phyloP scores from a whole-genome alignment of 148 eudicot genomes.

The Vaccinium corymbosum region DNA sequence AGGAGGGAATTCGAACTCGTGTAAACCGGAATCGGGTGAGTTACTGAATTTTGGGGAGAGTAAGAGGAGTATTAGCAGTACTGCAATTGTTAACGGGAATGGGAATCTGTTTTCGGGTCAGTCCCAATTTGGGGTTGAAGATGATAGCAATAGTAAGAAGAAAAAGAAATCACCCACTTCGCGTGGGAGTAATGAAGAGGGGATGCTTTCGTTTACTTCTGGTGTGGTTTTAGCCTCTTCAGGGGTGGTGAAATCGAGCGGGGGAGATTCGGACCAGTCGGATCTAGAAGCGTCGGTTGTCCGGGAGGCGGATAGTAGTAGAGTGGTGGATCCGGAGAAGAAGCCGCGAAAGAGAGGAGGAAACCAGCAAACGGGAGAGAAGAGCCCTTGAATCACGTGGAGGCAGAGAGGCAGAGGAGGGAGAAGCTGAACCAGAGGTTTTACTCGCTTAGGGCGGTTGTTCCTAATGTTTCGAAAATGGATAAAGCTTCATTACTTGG shows the following conservation, averaged over 20 bases:
- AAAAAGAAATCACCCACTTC: slow-evolving; percentile 65
- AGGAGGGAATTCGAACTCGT: slow-evolving; percentile 26
- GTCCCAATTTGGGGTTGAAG: slow-evolving; percentile 34
- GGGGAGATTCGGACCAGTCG: slow-evolving; percentile 64
- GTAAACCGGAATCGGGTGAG: slow-evolving; percentile 70
- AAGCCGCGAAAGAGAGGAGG: slow-evolving; percentile 68
- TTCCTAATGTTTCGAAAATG: slow-evolving; percentile 96
- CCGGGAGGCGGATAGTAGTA: slow-evolving; percentile 62
- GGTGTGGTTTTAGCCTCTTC: slow-evolving; percentile 59
- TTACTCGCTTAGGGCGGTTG: slow-evolving; percentile 79
- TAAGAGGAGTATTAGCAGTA: slow-evolving; percentile 22
- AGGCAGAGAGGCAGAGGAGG: slow-evolving; percentile 86
- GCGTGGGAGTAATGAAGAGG: slow-evolving; percentile 66
- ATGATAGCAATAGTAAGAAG: slow-evolving; percentile 31
- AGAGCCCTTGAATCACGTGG: slow-evolving; percentile 92
- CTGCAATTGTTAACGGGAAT: slow-evolving; percentile 1
- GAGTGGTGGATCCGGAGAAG: slow-evolving; percentile 63
- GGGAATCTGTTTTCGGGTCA: slow-evolving; percentile 28
- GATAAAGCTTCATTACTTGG: slow-evolving; percentile 93
- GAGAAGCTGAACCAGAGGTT: slow-evolving; percentile 93
- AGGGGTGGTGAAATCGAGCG: slow-evolving; percentile 33
- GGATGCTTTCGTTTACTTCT: slow-evolving; percentile 70
- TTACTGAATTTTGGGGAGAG: slow-evolving; percentile 64
- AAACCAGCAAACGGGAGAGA: slow-evolving; percentile 95
- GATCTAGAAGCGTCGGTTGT: slow-evolving; percentile 75